Base-by-base conservation (phyloP, 2,329 filamentous ascomycete species). In the Alternaria angustiovoidea region DNA sequence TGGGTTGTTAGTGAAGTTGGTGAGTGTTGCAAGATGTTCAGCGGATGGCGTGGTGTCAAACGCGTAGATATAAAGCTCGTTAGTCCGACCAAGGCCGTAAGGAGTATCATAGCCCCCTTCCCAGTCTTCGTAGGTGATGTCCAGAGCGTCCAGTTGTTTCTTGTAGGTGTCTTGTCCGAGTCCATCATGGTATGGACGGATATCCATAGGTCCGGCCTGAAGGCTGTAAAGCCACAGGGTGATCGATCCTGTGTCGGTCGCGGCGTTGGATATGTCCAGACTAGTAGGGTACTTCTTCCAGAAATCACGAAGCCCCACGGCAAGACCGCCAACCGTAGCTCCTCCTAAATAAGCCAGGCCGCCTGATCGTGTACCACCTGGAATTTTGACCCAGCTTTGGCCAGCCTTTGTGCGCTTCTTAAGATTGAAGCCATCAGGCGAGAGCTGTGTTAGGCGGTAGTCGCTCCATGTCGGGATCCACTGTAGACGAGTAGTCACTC, bases 101-200 rank as follows among this genome's bases (percentile, higher is more conserved):
- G 87, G 84, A 0, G 84, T 87, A 56, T 84, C 80, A 42, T 86
- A 87, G 0, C 81, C 83, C 0, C 73, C 75, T 60, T 89, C 86
- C 61, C 81, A 89, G 61, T 89, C 87, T 60, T 89, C 87, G 59
- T 89, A 89, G 0, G 87, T 89, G 22, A 89, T 85, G 26, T 87
- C 81, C 0, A 89, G 80, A 1, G 86, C 87, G 59, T 88, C 86
- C 0, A 88, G 75, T 69, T 89, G 83, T 18, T 88, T 81, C 0
- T 77, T 79, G 59, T 88, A 89, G 0, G 81, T 85, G 43, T 87
- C 81, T 65, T 85, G 69, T 0, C 85, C 85, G 7, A 89, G 72
- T 0, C 85, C 84, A 61, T 89, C 86, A 47, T 89, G 87, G 57
- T 84, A 89, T 0, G 85, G 83, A 0, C 85, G 78, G 4, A 87